Evolutionary conservation across 495 filamentous ascomycete species (phyloP).

Genomic region (Talaromyces adpressus): DNA sequence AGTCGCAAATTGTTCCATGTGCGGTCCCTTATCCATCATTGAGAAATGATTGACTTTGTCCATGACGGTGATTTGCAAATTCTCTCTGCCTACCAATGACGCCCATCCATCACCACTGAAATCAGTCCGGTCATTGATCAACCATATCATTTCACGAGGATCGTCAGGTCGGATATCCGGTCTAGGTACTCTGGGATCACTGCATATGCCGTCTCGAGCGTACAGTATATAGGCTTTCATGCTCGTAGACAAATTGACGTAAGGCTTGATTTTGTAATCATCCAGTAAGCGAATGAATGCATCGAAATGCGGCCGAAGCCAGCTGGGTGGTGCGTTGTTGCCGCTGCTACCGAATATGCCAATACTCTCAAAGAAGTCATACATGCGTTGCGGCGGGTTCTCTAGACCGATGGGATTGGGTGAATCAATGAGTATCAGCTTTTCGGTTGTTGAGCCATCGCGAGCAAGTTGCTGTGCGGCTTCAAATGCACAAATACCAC

Average conservation of each 20-base stretch:
- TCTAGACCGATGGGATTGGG: conserved; percentile 24
- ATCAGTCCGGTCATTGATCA: neutral
- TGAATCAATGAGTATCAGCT: conserved; percentile 26
- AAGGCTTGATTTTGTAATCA: neutral
- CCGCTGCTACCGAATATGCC: conserved; percentile 40
- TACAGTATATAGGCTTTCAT: neutral
- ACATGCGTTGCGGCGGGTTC: conserved; percentile 25
- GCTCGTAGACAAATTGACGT: neutral
- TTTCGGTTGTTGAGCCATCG: conserved; percentile 14
- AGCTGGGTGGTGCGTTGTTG: conserved; percentile 25
- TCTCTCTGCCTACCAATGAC: neutral
- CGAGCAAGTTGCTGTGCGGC: conserved; percentile 21
- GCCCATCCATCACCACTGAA: neutral
- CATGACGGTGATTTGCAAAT: neutral
- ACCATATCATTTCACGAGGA: neutral
- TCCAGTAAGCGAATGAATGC: conserved; percentile 12
- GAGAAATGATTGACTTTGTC: neutral
- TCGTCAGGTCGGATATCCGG: neutral
- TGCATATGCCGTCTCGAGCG: conserved; percentile 25
- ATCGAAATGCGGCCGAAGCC: conserved; percentile 28
- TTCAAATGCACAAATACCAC: conserved; percentile 35
- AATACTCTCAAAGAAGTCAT: conserved; percentile 27
- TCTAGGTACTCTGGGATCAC: conserved; percentile 33
- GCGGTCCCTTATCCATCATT: conserved; percentile 9
- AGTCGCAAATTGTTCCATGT: neutral